Conservation (phyloP, 2,329 filamentous ascomycete genomes). For the Torrubiellomyces zombiae region DNA sequence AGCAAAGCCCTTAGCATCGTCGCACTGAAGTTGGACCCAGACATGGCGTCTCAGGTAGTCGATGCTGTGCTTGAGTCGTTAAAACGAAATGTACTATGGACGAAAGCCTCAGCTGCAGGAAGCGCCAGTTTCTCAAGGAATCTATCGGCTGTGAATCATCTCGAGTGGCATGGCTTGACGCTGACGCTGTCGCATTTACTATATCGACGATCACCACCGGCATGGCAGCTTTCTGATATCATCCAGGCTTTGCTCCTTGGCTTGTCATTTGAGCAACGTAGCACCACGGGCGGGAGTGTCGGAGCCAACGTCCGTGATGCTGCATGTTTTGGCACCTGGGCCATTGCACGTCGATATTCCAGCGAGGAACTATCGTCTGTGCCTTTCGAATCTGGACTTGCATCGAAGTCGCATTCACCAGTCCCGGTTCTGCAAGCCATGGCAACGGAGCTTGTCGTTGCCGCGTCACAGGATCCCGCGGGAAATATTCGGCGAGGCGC, state of each 20-base stretch:
- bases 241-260: conserved; percentile 64
- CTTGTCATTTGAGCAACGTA: conserved; percentile 76
- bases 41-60: conserved; percentile 75
- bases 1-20: conserved; percentile 87
- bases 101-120: conserved; percentile 18
- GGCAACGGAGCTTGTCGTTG: conserved; percentile 63
- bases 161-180: conserved; percentile 85
- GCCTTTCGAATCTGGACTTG: conserved; percentile 26
- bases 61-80: conserved; percentile 66
- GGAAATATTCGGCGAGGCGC: conserved; percentile 88
- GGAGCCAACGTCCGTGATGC: conserved; percentile 89
- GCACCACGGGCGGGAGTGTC: conserved; percentile 65
- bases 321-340: conserved; percentile 93
- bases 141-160: conserved; percentile 58
- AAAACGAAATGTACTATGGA: conserved; percentile 39
- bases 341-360: conserved; percentile 70
- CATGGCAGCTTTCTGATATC: conserved; percentile 52
- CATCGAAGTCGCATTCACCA: conserved; percentile 18
- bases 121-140: conserved; percentile 30
- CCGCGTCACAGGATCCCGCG: conserved; percentile 72
- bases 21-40: conserved; percentile 58
- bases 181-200: conserved; percentile 75
- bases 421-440: conserved; percentile 55
- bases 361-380: conserved; percentile 60
- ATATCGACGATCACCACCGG: conserved; percentile 67